Conservation (phyloP, 106 monocot species). For the Vanilla planifolia region DNA sequence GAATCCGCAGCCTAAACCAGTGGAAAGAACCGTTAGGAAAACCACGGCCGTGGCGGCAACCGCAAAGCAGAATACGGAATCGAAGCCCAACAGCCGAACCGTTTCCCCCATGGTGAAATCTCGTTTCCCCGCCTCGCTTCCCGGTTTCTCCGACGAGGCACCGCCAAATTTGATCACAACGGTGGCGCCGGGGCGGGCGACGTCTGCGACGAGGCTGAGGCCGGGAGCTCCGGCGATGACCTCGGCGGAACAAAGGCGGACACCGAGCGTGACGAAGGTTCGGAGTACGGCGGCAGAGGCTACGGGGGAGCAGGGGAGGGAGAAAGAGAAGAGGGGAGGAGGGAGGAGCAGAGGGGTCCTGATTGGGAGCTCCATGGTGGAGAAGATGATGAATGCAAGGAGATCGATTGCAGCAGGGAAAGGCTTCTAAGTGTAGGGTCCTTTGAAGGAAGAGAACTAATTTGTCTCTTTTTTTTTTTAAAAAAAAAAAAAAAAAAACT, state of each 20-base stretch:
- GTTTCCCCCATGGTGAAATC: slow-evolving; percentile 3
- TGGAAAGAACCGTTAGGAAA: background rate
- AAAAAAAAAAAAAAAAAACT: too few relatives aligned
- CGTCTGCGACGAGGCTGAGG: slow-evolving; percentile 17
- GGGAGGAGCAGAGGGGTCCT: background rate
- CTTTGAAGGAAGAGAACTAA: background rate
- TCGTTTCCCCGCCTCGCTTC: background rate
- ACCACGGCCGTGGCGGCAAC: background rate
- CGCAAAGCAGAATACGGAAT: background rate
- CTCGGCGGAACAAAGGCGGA: slow-evolving; percentile 7
- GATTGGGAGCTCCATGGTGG: slow-evolving; percentile 14
- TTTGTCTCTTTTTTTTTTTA: too few relatives aligned
- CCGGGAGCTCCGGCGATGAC: background rate
- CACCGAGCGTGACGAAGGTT: slow-evolving; percentile 14
- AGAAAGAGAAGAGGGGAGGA: too few relatives aligned
- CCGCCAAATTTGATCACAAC: slow-evolving; percentile 27
- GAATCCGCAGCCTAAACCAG: background rate
- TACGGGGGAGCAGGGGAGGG: background rate
- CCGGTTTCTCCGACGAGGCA: slow-evolving; percentile 16
- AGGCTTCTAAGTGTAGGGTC: background rate
- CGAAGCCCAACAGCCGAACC: slow-evolving; percentile 4
- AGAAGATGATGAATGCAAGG: slow-evolving; percentile 16
- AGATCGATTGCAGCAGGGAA: background rate
- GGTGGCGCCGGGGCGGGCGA: background rate
- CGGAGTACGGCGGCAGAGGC: background rate